These are phyloP conservation scores for Phoenix dactylifera DNA, from an alignment of 176 grass and related monocot genomes.

Conservation along the genomic window DNA sequence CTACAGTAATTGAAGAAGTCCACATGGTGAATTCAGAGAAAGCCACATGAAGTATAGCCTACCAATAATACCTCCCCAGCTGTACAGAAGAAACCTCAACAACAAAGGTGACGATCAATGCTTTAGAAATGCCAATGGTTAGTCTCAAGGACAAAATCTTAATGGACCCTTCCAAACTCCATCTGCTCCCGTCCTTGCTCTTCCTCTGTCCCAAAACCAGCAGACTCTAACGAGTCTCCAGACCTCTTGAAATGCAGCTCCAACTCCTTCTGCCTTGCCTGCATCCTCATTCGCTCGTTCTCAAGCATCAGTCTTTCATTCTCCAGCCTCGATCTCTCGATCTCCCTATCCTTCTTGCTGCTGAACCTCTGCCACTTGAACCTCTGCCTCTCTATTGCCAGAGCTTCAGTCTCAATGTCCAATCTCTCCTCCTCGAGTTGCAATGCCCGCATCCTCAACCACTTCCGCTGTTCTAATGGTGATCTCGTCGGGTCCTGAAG, in stretches of 20 bases:
- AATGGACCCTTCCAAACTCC: background rate
- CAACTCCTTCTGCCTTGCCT: conserved; percentile 13
- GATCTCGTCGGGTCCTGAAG: conserved; percentile 1
- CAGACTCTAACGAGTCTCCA: background rate
- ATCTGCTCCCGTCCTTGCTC: conserved; percentile 2
- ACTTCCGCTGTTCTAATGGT: conserved; percentile 8
- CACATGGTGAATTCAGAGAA: too few relatives aligned
- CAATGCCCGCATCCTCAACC: conserved; percentile 15
- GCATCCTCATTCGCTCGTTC: conserved; percentile 16
- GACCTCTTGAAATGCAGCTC: conserved; percentile 1
- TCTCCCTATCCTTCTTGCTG: conserved; percentile 26
- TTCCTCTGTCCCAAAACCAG: background rate
- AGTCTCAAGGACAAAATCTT: conserved; percentile 1
- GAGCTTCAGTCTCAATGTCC: conserved; percentile 12
- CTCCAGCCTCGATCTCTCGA: conserved; percentile 13
- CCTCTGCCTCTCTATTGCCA: conserved; percentile 15
- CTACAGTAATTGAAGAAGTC: too few relatives aligned
- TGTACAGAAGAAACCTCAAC: too few relatives aligned
- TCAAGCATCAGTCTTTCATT: conserved; percentile 25
- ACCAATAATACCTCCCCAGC: too few relatives aligned
- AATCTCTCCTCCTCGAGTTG: conserved; percentile 11
- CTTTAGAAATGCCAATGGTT: background rate
- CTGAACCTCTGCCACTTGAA: conserved; percentile 28
- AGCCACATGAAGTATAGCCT: too few relatives aligned
- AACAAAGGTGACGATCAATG: background rate